A percentile compares a stretch with the other conserved stretches of the same genome.
These are phyloP conservation scores for Pythium rishiriense DNA, from an alignment of 352 stramenopile genomes.

Conservation along the genomic window DNA sequence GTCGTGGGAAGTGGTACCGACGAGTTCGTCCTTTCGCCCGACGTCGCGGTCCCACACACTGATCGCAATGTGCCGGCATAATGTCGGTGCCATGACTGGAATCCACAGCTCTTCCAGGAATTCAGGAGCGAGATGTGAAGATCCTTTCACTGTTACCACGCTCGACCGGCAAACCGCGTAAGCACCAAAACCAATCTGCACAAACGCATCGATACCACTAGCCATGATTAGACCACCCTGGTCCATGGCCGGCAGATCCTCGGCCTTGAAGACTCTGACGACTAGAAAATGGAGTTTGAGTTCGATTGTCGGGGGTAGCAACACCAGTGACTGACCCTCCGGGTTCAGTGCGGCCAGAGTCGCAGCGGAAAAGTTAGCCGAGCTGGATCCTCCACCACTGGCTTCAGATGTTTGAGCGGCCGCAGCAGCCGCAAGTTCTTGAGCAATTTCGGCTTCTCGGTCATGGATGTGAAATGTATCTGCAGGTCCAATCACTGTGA, in stretches of 20 bases:
- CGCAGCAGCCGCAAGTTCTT: conserved; percentile 39
- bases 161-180: conserved; percentile 47
- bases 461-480: conserved; percentile 69
- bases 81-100: conserved; percentile 71
- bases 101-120: conserved; percentile 88
- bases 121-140: conserved; percentile 43
- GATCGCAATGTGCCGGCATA: conserved; percentile 69
- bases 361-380: neutral
- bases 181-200: conserved; percentile 69
- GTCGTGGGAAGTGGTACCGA: conserved; percentile 68
- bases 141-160: conserved; percentile 65
- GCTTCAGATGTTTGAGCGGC: neutral
- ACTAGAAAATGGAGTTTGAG: conserved; percentile 79
- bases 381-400: conserved; percentile 1
- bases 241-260: conserved; percentile 86
- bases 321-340: conserved; percentile 45
- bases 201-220: conserved; percentile 82
- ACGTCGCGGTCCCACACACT: conserved; percentile 84
- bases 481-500: conserved; percentile 70
- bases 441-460: conserved; percentile 62
- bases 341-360: conserved; percentile 4
- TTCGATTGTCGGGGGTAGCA: conserved; percentile 79
- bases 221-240: conserved; percentile 38
- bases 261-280: conserved; percentile 71
- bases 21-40: conserved; percentile 66